A percentile compares a stretch with the other conserved stretches of the same genome.
Evolutionary conservation across 208 protist species (phyloP).

Genomic region (Spironucleus salmonicida): DNA sequence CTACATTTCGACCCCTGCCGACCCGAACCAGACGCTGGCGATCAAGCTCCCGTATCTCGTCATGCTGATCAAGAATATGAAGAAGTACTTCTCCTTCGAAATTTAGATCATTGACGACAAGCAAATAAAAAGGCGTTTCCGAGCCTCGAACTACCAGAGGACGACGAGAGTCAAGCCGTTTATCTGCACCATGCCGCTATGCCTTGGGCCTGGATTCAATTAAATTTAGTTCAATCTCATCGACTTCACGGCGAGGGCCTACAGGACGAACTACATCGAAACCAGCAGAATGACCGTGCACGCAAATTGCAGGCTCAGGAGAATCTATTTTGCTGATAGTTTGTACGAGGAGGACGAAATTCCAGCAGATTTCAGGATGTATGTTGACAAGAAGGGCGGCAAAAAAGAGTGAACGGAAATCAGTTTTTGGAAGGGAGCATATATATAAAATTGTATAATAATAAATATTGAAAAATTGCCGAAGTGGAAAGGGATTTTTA

Average conservation of each 20-base stretch:
- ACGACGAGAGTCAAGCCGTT: conserved; percentile 92
- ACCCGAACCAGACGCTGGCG: conserved; percentile 83
- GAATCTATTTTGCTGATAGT: conserved; percentile 95
- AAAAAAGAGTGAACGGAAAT: no score
- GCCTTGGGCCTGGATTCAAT: conserved; percentile 78
- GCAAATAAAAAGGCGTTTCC: conserved; percentile 82
- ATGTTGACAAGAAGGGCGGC: conserved; percentile 27
- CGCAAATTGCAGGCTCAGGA: conserved; percentile 89
- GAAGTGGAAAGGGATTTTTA: no score
- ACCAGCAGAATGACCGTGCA: conserved; percentile 85
- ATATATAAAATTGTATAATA: no score
- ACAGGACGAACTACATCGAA: conserved; percentile 96
- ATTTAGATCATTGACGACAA: conserved; percentile 95
- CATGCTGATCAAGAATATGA: conserved; percentile 94
- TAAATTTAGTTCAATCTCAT: conserved; percentile 97
- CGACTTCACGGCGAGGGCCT: conserved; percentile 91
- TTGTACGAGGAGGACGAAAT: conserved; percentile 96
- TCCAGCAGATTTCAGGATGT: conserved; percentile 86
- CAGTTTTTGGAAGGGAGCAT: no score
- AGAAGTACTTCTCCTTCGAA: conserved; percentile 97
- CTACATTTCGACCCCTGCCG: conserved; percentile 84
- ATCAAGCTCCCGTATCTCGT: conserved; percentile 97
- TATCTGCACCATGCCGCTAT: conserved; percentile 98
- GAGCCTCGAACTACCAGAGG: conserved; percentile 90
- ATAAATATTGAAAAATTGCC: no score